Percentiles rank a stretch among this genome's conserved stretches.
Evolutionary conservation across 75 land plant genomes (phyloP).

Genomic region (Picea glauca): DNA sequence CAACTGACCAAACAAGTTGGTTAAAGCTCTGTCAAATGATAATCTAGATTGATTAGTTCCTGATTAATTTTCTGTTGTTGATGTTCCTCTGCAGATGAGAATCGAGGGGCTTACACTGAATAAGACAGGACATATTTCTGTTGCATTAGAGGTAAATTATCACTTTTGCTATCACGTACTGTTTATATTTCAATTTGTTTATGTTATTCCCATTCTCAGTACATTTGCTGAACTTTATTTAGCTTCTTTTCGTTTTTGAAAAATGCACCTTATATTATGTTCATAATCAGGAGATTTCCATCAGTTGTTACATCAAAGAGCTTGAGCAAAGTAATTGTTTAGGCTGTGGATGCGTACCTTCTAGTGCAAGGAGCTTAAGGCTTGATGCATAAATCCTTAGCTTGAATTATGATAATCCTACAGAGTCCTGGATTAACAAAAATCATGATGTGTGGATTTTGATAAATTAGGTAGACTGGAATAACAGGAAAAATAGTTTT

Average conservation of each 20-base stretch:
- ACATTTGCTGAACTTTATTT: no score
- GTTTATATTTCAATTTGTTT: background rate
- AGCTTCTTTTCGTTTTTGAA: no score
- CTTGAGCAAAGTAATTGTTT: background rate
- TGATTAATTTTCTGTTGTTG: background rate
- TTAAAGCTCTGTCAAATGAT: background rate
- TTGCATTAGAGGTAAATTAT: slow-evolving; percentile 48
- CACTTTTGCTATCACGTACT: background rate
- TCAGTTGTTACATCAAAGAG: background rate
- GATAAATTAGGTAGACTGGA: background rate
- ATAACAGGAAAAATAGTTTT: no score
- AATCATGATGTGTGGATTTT: background rate
- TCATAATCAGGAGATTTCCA: no score
- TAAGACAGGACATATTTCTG: slow-evolving; percentile 42
- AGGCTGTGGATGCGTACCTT: background rate
- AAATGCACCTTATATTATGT: no score
- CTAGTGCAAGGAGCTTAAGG: background rate
- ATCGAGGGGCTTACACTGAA: slow-evolving; percentile 57
- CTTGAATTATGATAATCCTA: background rate
- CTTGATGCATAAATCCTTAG: background rate
- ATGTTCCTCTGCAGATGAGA: slow-evolving; percentile 47
- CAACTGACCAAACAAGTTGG: background rate
- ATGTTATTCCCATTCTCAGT: background rate
- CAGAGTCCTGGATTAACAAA: background rate
- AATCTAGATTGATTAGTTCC: background rate